Percentiles rank a stretch among this genome's conserved stretches.
Conservation (phyloP, 1,139 yeast genomes). For the Candida albicans region DNA sequence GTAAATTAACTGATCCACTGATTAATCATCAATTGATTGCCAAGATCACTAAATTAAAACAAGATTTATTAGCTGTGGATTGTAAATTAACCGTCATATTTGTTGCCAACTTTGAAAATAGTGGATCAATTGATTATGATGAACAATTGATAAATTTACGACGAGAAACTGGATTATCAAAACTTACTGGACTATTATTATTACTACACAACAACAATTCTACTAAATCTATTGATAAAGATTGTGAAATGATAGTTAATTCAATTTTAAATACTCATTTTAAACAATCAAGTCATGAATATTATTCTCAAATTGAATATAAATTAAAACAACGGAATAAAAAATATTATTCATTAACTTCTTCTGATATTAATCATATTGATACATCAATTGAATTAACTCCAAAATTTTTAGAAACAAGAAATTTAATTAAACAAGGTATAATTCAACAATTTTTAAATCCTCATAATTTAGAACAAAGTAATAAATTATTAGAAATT, state of each 20-base stretch:
- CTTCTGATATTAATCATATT: constrained; percentile 25
- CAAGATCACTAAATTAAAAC: constrained; percentile 15
- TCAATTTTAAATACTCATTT: constrained; percentile 33
- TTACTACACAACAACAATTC: constrained; percentile 16
- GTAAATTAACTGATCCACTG: constrained; percentile 19
- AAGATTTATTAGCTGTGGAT: constrained; percentile 18
- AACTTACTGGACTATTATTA: constrained; percentile 31
- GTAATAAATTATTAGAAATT: constrained; percentile 31
- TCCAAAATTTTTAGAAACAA: constrained; percentile 41
- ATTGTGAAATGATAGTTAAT: constrained; percentile 30
- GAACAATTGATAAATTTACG: constrained; percentile 25
- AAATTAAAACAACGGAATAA: constrained; percentile 36
- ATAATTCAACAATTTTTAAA: constrained; percentile 34
- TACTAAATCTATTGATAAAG: constrained; percentile 22
- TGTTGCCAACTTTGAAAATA: constrained; percentile 18
- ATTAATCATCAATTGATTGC: constrained; percentile 21
- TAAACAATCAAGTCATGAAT: constrained; percentile 32
- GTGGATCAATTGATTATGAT: constrained; percentile 13
- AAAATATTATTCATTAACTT: constrained; percentile 41
- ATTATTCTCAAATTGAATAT: constrained; percentile 33
- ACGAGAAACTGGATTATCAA: constrained; percentile 30
- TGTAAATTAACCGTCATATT: constrained; percentile 33
- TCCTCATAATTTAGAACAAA: constrained; percentile 36
- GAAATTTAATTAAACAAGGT: constrained; percentile 41
- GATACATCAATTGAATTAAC: constrained; percentile 35